These are phyloP conservation scores for Lentinula lateritia DNA, from an alignment of 768 basidiomycete species.

Conservation along the genomic window DNA sequence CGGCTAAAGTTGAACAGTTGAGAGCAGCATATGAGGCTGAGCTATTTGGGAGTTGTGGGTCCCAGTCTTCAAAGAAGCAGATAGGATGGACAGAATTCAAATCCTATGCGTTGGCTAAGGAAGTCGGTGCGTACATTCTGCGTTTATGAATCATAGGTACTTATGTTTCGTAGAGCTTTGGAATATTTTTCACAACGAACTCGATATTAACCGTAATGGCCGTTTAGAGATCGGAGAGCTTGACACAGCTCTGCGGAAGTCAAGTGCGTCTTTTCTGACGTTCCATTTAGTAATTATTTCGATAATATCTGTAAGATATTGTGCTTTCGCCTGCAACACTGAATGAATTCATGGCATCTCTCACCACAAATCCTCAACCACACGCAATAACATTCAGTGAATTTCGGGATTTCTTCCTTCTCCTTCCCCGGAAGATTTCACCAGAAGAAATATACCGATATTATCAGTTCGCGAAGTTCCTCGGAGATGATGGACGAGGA, in stretches of 20 bases:
- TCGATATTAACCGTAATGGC: slow-evolving; percentile 88
- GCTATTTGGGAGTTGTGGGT: slow-evolving; percentile 52
- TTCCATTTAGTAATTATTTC: slow-evolving; percentile 11
- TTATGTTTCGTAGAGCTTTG: slow-evolving; percentile 63
- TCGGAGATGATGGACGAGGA: slow-evolving; percentile 74
- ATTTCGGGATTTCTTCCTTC: slow-evolving; percentile 85
- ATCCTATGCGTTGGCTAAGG: slow-evolving; percentile 74
- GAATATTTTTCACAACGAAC: slow-evolving; percentile 85
- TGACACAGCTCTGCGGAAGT: slow-evolving; percentile 55
- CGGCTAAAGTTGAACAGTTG: slow-evolving; percentile 58
- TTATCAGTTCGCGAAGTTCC: slow-evolving; percentile 63
- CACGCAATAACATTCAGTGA: slow-evolving; percentile 72
- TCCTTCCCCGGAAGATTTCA: slow-evolving; percentile 77
- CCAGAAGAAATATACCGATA: slow-evolving; percentile 83
- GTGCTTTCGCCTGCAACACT: slow-evolving; percentile 63
- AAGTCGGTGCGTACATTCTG: slow-evolving; percentile 53
- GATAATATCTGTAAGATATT: slow-evolving; percentile 48
- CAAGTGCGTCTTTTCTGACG: slow-evolving; percentile 42
- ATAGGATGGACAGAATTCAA: slow-evolving; percentile 71
- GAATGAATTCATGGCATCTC: slow-evolving; percentile 73
- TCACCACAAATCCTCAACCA: slow-evolving; percentile 68
- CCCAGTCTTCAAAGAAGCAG: slow-evolving; percentile 34
- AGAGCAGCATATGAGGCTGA: slow-evolving; percentile 75
- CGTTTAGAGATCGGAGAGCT: slow-evolving; percentile 66
- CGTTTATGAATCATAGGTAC: slow-evolving; percentile 2